These are phyloP conservation scores for Alternaria incomplexa DNA, from an alignment of 2,329 filamentous ascomycete genomes.

Conservation along the genomic window DNA sequence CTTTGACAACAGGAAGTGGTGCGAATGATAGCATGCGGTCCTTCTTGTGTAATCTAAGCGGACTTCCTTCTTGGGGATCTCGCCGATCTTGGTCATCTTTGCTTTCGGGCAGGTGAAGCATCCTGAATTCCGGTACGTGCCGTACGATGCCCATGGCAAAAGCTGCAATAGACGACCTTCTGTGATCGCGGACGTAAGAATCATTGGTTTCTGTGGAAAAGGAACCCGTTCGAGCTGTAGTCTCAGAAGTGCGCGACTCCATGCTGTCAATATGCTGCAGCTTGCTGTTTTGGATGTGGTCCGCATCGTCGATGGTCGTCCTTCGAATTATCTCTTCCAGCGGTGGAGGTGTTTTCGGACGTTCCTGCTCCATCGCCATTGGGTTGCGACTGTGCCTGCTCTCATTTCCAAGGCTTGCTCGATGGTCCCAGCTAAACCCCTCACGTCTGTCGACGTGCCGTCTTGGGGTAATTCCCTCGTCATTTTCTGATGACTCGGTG, in stretches of 20 bases:
- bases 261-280: constrained; percentile 18
- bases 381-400: constrained; percentile 14
- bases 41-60: constrained; percentile 7
- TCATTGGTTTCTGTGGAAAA: constrained; percentile 1
- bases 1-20: background rate
- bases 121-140: constrained; percentile 31
- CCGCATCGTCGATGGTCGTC: constrained; percentile 13
- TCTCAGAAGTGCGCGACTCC: constrained; percentile 14
- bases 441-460: constrained; percentile 27
- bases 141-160: constrained; percentile 32
- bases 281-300: constrained; percentile 15
- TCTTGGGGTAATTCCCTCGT: constrained; percentile 18
- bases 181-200: constrained; percentile 14
- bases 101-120: constrained; percentile 14
- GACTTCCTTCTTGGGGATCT: background rate
- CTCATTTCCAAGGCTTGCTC: constrained; percentile 7
- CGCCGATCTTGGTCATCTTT: background rate
- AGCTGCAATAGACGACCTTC: constrained; percentile 30
- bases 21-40: constrained; percentile 16
- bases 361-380: constrained; percentile 15
- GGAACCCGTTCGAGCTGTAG: background rate
- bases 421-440: constrained; percentile 33
- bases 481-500: background rate
- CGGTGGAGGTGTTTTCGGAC: constrained; percentile 21
- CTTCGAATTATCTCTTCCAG: constrained; percentile 29